A percentile compares a stretch with the other conserved stretches of the same genome.
These are phyloP conservation scores for Xerocomus potaroensis DNA, from an alignment of 768 basidiomycete species.

Conservation along the genomic window DNA sequence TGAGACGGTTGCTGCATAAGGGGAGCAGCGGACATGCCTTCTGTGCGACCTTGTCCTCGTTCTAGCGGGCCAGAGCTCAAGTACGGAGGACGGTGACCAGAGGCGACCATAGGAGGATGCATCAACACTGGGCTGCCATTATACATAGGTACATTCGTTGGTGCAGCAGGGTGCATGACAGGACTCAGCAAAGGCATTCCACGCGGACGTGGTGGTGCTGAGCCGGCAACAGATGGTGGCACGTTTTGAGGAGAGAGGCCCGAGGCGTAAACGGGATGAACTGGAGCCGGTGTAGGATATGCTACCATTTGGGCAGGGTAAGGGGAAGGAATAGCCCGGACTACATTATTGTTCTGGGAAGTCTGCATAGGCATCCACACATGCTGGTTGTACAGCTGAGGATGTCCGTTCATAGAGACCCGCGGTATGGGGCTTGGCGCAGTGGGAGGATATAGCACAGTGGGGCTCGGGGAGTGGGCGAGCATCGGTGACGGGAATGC, in stretches of 20 bases:
- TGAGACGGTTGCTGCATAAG: slow-evolving; percentile 38
- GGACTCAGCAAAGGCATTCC: slow-evolving; percentile 66
- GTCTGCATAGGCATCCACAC: slow-evolving; percentile 60
- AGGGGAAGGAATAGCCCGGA: slow-evolving; percentile 55
- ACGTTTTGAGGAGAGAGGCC: slow-evolving; percentile 39
- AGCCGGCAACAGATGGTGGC: slow-evolving; percentile 25
- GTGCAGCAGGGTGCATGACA: slow-evolving; percentile 56
- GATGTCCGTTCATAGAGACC: slow-evolving; percentile 59
- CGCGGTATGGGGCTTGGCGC: slow-evolving; percentile 62
- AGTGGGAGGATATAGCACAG: slow-evolving; percentile 62
- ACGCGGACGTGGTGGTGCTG: slow-evolving; percentile 41
- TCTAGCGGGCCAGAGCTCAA: slow-evolving; percentile 46
- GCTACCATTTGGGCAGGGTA: slow-evolving; percentile 63
- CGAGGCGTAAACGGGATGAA: slow-evolving; percentile 45
- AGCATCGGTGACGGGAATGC: slow-evolving; percentile 67
- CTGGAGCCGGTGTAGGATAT: slow-evolving; percentile 52
- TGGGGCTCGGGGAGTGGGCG: slow-evolving; percentile 65
- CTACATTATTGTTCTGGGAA: slow-evolving; percentile 46
- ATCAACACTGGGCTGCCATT: slow-evolving; percentile 65
- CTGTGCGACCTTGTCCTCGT: slow-evolving; percentile 47
- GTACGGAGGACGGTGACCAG: slow-evolving; percentile 33
- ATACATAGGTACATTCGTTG: slow-evolving; percentile 50
- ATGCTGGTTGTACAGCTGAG: slow-evolving; percentile 55
- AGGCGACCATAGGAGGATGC: slow-evolving; percentile 42
- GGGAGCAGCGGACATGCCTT: slow-evolving; percentile 38